These are phyloP conservation scores for Alternaria arbusti DNA, from an alignment of 2,329 filamentous ascomycete species.

Conservation along the genomic window DNA sequence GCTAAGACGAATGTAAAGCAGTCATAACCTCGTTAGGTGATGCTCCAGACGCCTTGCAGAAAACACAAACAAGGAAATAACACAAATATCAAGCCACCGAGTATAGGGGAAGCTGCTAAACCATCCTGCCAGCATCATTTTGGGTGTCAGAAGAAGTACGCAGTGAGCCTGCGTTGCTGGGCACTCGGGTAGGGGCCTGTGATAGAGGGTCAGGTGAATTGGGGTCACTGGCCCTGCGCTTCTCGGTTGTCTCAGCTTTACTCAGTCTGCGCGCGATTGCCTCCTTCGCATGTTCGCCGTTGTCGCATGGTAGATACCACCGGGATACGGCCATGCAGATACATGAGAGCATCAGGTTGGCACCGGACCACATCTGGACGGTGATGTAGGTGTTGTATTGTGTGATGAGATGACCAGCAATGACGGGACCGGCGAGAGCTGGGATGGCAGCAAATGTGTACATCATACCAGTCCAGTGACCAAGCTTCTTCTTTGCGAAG, in stretches of 20 bases:
- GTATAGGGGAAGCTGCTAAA: not conserved
- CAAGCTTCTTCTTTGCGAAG: conserved; percentile 50
- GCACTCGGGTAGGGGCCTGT: conserved; percentile 31
- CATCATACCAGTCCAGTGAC: conserved; percentile 62
- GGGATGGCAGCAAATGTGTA: conserved; percentile 55
- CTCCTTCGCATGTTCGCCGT: conserved; percentile 30
- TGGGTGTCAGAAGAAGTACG: conserved; percentile 22
- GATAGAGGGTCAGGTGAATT: conserved; percentile 15
- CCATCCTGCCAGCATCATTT: conserved; percentile 17
- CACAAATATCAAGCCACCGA: not conserved
- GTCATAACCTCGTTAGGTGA: not conserved
- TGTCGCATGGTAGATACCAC: conserved; percentile 39
- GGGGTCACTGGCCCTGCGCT: conserved; percentile 19
- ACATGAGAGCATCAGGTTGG: conserved; percentile 50
- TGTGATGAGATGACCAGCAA: conserved; percentile 55
- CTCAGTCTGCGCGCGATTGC: conserved; percentile 21
- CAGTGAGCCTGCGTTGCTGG: conserved; percentile 20
- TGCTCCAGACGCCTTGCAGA: not conserved
- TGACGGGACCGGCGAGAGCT: conserved; percentile 56
- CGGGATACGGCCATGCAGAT: conserved; percentile 49
- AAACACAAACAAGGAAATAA: not conserved
- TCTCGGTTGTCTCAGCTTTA: conserved; percentile 12
- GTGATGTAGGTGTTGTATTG: conserved; percentile 51
- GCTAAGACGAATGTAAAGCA: not conserved
- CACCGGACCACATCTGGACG: conserved; percentile 57